Conservation (phyloP, 139 green algal species). For the Micractinium sp. region DNA sequence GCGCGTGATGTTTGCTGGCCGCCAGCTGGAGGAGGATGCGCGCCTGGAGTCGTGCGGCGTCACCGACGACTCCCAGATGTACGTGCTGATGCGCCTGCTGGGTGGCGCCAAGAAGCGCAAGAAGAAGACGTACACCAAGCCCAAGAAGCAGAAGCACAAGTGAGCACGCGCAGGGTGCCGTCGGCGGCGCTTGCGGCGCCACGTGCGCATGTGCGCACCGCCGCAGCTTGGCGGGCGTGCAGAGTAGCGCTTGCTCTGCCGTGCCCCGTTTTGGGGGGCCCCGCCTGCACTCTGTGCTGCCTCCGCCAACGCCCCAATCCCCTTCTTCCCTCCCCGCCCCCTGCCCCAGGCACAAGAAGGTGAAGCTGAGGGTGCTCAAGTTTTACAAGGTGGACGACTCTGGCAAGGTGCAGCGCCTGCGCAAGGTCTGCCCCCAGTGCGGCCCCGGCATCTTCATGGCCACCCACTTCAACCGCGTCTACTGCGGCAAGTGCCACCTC, state of each 20-base stretch:
- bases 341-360: slow-evolving; percentile 91
- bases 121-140: slow-evolving; percentile 99
- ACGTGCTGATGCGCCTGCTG: slow-evolving; percentile 87
- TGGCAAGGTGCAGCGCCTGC: slow-evolving; percentile 96
- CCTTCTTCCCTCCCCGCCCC: not conserved
- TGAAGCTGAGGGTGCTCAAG: slow-evolving; percentile 83
- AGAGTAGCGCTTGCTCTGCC: no score
- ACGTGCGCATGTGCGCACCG: no score
- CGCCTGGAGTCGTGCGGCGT: slow-evolving; percentile 79
- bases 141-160: slow-evolving; percentile 99
- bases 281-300: no score
- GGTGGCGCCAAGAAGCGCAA: slow-evolving; percentile 99
- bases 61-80: slow-evolving; percentile 82
- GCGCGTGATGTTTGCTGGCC: slow-evolving; percentile 83
- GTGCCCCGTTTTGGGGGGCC: no score
- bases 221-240: no score
- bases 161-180: no score
- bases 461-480: slow-evolving; percentile 96
- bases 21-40: slow-evolving; percentile 74
- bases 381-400: slow-evolving; percentile 95
- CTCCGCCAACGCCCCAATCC: not conserved
- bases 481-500: slow-evolving; percentile 95
- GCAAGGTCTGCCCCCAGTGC: slow-evolving; percentile 96
- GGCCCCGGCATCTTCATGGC: slow-evolving; percentile 99
- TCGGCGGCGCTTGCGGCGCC: no score